Evolutionary conservation across 2,329 filamentous ascomycete species (phyloP), one percentile per base, ranked within the genome.

Genomic region (Myrmaecium sp.): DNA sequence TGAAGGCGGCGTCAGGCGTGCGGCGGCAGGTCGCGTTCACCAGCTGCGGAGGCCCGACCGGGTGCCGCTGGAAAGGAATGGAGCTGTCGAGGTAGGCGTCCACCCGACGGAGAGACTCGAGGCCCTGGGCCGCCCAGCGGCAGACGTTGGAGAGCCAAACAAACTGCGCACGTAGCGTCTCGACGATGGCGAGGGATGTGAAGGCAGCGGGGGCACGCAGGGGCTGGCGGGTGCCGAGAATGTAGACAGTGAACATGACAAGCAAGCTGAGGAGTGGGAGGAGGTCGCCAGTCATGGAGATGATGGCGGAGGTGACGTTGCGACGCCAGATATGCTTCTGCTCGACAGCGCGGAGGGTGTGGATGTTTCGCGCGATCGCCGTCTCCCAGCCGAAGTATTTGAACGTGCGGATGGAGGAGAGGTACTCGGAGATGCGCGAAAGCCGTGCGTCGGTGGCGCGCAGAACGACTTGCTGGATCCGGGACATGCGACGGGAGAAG

Each of bases 361-460:
- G 54, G 30, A 71, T 60, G 26, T 55, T 59, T n/a, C 58, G 49
- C 7, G 58, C 55, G 33, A 66, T 58, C 17, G 61, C 55, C 11
- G 57, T 53, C 38, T 71, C 66, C 67, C 66, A 71, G 2, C 62
- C 62, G 41, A 71, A 69, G 36, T 69, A 70, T 38, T 71, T 71
- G 44, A 71, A 60, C 10, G 62, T 63, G 7, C 62, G 57, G 30
- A 71, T 69, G 5, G 66, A 67, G 14, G 57, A 49, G 14, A 71
- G 52, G 35, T 69, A 70, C 37, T 71, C 66, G 1, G 64, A 62
- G 11, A 70, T 59, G 12, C 65, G 55, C 1, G 65, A 68, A 28
- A 71, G 63, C 14, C 67, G 60, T 10, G 55, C 52, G 39, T 71
- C 66, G 25, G 69, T 66, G 13, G 64, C 60, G 29, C 57, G 56